Conservation (phyloP, 495 filamentous ascomycete genomes). For the Terfezia claveryi region DNA sequence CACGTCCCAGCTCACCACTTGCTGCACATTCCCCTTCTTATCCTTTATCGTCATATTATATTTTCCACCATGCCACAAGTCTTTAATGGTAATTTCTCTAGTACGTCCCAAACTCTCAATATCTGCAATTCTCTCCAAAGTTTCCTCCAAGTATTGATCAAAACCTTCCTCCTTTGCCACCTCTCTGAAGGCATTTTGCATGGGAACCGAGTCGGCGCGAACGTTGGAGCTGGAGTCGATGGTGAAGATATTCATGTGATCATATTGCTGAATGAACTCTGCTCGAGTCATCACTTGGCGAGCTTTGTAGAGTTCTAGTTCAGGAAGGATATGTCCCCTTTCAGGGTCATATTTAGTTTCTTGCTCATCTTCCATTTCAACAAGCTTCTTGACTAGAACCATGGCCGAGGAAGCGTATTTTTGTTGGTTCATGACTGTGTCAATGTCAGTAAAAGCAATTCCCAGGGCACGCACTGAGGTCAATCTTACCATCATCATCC, state of each 20-base stretch:
- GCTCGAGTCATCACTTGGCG: constrained; percentile 85
- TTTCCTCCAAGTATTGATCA: constrained; percentile 57
- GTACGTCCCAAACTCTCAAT: constrained; percentile 90
- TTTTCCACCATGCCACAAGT: constrained; percentile 46
- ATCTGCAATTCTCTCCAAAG: constrained; percentile 57
- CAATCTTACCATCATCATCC: constrained; percentile 64
- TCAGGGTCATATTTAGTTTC: constrained; percentile 34
- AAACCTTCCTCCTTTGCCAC: constrained; percentile 44
- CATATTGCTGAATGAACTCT: constrained; percentile 82
- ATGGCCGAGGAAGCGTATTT: constrained; percentile 90
- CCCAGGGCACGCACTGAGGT: not conserved
- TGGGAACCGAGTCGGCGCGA: constrained; percentile 81
- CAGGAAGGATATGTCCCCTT: constrained; percentile 54
- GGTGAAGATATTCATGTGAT: constrained; percentile 85
- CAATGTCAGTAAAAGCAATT: not conserved
- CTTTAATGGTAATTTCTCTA: constrained; percentile 75
- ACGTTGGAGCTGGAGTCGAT: constrained; percentile 77
- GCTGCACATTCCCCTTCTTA: constrained; percentile 19
- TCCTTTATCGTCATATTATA: constrained; percentile 46
- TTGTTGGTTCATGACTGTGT: constrained; percentile 62
- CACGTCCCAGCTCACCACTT: not conserved
- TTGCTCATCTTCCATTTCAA: constrained; percentile 48
- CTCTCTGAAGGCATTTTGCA: constrained; percentile 76
- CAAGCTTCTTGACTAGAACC: constrained; percentile 75
- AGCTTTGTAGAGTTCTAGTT: constrained; percentile 62